phyloP scores from a whole-genome alignment of 371 early-diverging fungal genomes.

The Saksenaea vasiformis region DNA sequence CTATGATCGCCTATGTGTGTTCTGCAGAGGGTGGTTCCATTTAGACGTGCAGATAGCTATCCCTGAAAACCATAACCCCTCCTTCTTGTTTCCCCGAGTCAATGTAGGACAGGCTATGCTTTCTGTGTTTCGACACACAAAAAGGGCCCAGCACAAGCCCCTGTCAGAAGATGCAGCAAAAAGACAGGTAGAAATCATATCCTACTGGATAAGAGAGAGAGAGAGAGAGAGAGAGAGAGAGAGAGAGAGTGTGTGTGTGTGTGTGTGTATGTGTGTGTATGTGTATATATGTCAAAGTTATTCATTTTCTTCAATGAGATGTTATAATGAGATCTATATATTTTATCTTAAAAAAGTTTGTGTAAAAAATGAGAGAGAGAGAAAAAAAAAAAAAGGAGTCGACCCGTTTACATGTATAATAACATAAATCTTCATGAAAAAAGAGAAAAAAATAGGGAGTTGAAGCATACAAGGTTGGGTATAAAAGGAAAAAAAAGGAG shows the following conservation, averaged over 20 bases:
- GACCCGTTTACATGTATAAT: constrained; percentile 6
- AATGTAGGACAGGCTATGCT: background rate
- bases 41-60: background rate
- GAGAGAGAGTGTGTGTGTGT: too few relatives aligned
- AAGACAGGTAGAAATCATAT: too few relatives aligned
- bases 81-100: background rate
- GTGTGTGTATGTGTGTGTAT: too few relatives aligned
- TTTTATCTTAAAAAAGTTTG: background rate
- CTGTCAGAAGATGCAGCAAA: background rate
- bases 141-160: constrained; percentile 7
- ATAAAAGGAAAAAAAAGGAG: constrained; percentile 3
- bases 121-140: constrained; percentile 1
- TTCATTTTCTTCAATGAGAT: background rate
- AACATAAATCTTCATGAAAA: constrained; percentile 6
- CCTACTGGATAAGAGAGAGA: too few relatives aligned
- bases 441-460: background rate
- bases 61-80: background rate
- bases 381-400: background rate
- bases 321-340: background rate
- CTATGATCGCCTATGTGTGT: background rate
- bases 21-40: background rate
- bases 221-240: too few relatives aligned
- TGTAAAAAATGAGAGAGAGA: background rate
- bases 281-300: background rate
- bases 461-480: constrained; percentile 1